Base-by-base conservation (phyloP, 768 basidiomycete species). In the Chalciporus sphaerocephalus region DNA sequence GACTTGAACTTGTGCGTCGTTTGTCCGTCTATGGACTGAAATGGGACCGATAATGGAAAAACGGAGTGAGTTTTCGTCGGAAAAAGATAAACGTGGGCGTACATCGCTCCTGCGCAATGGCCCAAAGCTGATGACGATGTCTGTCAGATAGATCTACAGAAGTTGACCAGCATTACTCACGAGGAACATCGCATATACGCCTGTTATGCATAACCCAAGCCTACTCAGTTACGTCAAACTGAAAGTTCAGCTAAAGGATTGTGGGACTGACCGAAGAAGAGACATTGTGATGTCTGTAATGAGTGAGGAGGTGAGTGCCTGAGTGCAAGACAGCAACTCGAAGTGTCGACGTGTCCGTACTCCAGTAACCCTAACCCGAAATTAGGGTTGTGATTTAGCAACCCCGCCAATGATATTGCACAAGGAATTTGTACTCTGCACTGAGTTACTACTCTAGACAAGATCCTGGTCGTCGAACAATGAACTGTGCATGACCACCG, bases 181-280 rank as follows among this genome's bases (percentile, higher is more conserved):
- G 54, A 97, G 72, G 64, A 96, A 97, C 77, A 92, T 92, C 18
- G 86, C 79, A 61, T 98, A 98, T 36, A 98, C 93, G 43, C 94
- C 94, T 8, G 75, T 68, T 11, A 92, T 77, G 64, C 94, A 98
- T 52, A 86, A 54, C 21, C 72, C 75, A 38, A 97, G 76, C 57
- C 86, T 87, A 44, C 2, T 24, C 2, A 17, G 34, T 6, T 4
- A 17, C 37, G 23, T 50, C 34, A 47, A 41, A 23, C 9, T 2
- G 27, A 30, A 4, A 1, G 17, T 6, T 18, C 22, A 1, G 12
- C 27, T 27, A 18, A 8, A 48, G 35, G 42, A 6, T 16, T 2
- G 6, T 20, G 30, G 21, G 7, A 37, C 53, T 13, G 17, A 55
- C 66, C 64, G 59, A 41, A 66, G 38, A 5, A 67, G 27, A 16